phyloP scores from a whole-genome alignment of 306 rosid species.

The Cicer yamashitae region DNA sequence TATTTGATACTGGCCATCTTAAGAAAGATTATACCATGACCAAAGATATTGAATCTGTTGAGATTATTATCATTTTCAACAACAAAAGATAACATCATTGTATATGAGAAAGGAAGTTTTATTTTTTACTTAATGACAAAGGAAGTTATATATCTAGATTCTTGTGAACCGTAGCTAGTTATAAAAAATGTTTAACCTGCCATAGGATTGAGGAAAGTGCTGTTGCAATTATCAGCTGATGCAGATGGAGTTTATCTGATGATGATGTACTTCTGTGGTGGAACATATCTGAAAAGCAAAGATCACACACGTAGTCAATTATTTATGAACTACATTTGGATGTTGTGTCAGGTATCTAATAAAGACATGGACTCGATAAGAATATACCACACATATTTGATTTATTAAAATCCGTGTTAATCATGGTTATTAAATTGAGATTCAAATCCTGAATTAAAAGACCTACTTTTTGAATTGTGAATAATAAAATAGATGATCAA shows the following conservation, averaged over 20 bases:
- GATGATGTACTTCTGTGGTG: constrained; percentile 90
- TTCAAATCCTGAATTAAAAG: not conserved
- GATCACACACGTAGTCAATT: constrained; percentile 14
- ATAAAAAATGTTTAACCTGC: constrained; percentile 61
- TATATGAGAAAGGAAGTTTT: not conserved
- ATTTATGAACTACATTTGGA: not conserved
- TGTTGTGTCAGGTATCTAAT: constrained; percentile 13
- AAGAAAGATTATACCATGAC: constrained; percentile 60
- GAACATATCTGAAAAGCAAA: constrained; percentile 67
- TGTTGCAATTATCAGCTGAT: constrained; percentile 74
- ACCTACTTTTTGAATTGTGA: too few species aligned
- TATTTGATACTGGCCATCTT: too few species aligned
- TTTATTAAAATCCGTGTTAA: not conserved
- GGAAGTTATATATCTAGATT: too few species aligned
- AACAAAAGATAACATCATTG: constrained; percentile 27
- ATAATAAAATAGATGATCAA: not conserved
- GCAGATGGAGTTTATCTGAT: constrained; percentile 93
- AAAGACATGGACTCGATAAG: not conserved
- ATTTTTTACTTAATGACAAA: not conserved
- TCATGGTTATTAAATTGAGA: not conserved
- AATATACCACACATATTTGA: not conserved
- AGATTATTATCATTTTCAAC: constrained; percentile 53
- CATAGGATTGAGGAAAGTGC: constrained; percentile 89
- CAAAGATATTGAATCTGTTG: constrained; percentile 63
- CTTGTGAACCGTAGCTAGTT: constrained; percentile 27